Percentiles rank a stretch among this genome's conserved stretches.
Conservation (phyloP, 1,139 yeast genomes). For the Geotrichum histeridarum region DNA sequence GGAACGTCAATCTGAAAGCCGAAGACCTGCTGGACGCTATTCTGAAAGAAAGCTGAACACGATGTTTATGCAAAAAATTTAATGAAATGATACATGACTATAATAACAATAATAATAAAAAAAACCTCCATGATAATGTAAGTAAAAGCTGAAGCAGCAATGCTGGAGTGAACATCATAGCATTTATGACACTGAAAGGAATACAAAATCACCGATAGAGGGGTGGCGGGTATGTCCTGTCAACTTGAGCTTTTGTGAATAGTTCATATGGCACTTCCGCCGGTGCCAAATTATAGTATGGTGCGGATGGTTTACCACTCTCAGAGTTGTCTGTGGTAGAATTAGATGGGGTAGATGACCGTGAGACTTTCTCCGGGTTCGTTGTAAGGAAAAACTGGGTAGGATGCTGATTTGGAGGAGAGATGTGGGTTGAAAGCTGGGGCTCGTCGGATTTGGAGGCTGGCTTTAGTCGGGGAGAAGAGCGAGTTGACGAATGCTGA, state of each 20-base stretch:
- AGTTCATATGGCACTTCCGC: constrained; percentile 2
- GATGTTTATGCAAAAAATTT: neutral
- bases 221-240: neutral
- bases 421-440: neutral
- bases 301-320: neutral
- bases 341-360: neutral
- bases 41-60: constrained; percentile 20
- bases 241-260: neutral
- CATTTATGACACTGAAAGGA: too few relatives aligned
- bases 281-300: constrained; percentile 1
- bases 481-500: neutral
- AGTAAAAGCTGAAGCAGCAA: too few relatives aligned
- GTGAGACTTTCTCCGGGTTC: constrained; percentile 1
- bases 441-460: neutral
- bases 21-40: constrained; percentile 28
- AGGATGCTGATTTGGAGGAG: neutral
- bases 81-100: neutral
- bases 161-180: too few relatives aligned
- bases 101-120: neutral
- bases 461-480: neutral
- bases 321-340: neutral
- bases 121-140: too few relatives aligned
- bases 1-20: constrained; percentile 18
- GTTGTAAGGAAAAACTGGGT: constrained; percentile 8
- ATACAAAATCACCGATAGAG: neutral